Percentiles rank a stretch among this genome's conserved stretches.
phyloP scores from a whole-genome alignment of 768 basidiomycete genomes.

The Leccinum pellstonianum region DNA sequence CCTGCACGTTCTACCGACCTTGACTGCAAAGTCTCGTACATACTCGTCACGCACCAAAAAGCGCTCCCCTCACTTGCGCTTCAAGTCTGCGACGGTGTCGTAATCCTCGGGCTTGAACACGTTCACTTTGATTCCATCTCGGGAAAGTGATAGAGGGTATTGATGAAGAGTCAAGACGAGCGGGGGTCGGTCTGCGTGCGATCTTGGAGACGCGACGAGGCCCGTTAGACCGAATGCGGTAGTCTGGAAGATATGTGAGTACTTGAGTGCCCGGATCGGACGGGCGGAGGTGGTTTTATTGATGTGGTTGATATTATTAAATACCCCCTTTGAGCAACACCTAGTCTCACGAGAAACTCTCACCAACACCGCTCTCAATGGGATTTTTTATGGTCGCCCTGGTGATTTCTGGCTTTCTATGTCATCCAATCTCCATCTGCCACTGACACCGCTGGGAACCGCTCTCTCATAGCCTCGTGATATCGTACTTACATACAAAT shows the following conservation, averaged over 20 bases:
- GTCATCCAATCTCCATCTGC: background rate
- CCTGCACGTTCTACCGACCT: constrained; percentile 48
- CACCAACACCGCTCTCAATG: too few relatives aligned
- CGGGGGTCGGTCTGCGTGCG: constrained; percentile 58
- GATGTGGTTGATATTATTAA: too few relatives aligned
- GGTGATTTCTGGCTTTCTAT: constrained; percentile 24
- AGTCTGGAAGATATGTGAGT: constrained; percentile 72
- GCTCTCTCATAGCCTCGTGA: constrained; percentile 21
- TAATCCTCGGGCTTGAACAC: constrained; percentile 80
- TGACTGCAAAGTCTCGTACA: constrained; percentile 85
- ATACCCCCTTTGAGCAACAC: too few relatives aligned
- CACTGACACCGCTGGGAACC: constrained; percentile 20
- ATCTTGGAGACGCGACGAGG: constrained; percentile 79
- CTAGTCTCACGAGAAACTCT: too few relatives aligned
- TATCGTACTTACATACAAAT: background rate
- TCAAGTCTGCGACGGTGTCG: constrained; percentile 68
- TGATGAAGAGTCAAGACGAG: constrained; percentile 77
- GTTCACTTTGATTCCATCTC: constrained; percentile 78
- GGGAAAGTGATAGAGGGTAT: constrained; percentile 84
- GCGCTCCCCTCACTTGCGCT: constrained; percentile 70
- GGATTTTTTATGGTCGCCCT: constrained; percentile 20
- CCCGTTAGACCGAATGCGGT: constrained; percentile 97
- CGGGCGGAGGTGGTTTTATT: constrained; percentile 23
- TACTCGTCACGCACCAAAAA: constrained; percentile 89
- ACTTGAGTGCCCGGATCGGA: constrained; percentile 68